Conservation (phyloP, 257 asterid species). For the Solanum dulcamara region DNA sequence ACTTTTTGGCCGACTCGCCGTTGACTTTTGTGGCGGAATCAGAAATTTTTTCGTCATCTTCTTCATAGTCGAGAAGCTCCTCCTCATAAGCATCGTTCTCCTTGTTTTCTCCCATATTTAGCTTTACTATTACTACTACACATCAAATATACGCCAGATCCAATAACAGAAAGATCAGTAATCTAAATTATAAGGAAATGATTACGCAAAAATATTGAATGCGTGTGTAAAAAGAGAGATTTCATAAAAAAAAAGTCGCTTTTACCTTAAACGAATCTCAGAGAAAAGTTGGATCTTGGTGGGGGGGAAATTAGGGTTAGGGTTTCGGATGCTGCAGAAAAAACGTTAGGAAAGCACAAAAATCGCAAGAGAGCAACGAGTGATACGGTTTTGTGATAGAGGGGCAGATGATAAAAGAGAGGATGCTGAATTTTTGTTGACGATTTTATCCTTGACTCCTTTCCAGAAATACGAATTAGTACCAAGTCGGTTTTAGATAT, state of each 20-base stretch:
- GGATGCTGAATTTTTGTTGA: background rate
- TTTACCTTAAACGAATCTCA: constrained; percentile 9
- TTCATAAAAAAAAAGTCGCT: background rate
- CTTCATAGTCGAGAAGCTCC: constrained; percentile 95
- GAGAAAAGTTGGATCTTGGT: background rate
- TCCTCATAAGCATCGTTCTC: constrained; percentile 86
- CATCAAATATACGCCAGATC: constrained; percentile 9
- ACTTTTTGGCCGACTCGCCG: constrained; percentile 88
- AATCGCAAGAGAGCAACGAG: background rate
- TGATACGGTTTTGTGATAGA: background rate
- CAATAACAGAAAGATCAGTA: background rate
- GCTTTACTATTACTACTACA: background rate
- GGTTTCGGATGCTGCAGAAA: constrained; percentile 21
- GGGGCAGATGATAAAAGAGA: background rate
- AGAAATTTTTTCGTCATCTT: constrained; percentile 75
- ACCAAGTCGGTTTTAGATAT: background rate
- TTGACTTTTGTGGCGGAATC: constrained; percentile 55
- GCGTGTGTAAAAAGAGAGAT: background rate
- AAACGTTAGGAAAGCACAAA: background rate
- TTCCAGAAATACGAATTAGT: background rate
- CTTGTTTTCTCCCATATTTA: constrained; percentile 59
- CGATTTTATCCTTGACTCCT: background rate
- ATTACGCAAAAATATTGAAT: background rate
- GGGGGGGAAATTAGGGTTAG: constrained; percentile 3
- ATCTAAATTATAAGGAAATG: background rate